These are phyloP conservation scores for Nemania serpens DNA, from an alignment of 2,329 filamentous ascomycete genomes.

Conservation along the genomic window DNA sequence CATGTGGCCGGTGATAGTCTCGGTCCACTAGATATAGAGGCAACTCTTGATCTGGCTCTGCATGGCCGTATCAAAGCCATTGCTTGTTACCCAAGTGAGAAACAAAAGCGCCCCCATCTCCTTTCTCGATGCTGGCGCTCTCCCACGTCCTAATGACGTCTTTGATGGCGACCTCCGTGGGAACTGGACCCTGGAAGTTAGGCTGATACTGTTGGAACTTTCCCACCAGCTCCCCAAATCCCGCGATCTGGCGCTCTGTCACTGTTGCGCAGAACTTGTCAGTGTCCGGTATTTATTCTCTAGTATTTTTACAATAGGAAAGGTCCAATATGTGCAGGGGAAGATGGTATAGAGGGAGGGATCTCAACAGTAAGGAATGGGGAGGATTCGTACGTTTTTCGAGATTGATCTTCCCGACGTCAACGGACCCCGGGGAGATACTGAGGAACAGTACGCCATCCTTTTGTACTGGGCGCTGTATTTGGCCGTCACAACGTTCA, in stretches of 20 bases:
- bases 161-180: background rate
- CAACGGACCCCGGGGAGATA: background rate
- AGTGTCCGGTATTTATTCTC: background rate
- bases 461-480: background rate
- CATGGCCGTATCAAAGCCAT: background rate
- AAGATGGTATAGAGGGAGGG: background rate
- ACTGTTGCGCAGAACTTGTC: background rate
- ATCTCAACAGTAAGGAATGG: background rate
- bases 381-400: background rate
- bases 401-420: background rate
- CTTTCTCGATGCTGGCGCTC: background rate
- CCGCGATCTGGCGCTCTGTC: background rate
- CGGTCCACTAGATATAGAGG: too few species aligned
- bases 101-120: background rate
- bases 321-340: background rate
- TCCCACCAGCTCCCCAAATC: background rate
- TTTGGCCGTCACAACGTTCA: constrained; percentile 18
- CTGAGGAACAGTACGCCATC: background rate
- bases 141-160: background rate
- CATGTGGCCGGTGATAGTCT: too few species aligned
- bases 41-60: too few species aligned
- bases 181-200: background rate
- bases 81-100: background rate
- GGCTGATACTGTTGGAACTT: background rate
- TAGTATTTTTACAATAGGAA: background rate